Percentiles rank a stretch among this genome's conserved stretches.
Conservation (phyloP, 2,329 filamentous ascomycete genomes). For the Tolypocladium sp. region DNA sequence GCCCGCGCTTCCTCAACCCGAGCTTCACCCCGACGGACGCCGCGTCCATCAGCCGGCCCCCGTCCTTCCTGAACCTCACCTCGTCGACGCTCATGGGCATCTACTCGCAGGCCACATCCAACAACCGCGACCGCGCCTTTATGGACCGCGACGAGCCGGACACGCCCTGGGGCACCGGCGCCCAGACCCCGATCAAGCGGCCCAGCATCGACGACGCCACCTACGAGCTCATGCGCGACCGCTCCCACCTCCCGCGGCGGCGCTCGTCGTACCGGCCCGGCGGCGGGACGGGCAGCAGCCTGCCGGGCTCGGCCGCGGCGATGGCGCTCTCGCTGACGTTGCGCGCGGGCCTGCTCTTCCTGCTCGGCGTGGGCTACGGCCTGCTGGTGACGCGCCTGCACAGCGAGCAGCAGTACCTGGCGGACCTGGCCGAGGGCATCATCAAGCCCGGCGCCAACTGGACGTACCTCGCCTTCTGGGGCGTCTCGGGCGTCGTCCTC, state of each 20-base stretch:
- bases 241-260: constrained; percentile 22
- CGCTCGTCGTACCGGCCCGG: constrained; percentile 23
- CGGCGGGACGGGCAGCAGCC: constrained; percentile 13
- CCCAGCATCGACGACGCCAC: constrained; percentile 34
- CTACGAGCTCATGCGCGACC: constrained; percentile 33
- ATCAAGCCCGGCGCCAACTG: constrained; percentile 39
- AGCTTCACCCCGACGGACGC: constrained; percentile 30
- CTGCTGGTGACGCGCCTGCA: constrained; percentile 73
- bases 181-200: constrained; percentile 53
- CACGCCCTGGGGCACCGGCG: constrained; percentile 73
- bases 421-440: constrained; percentile 44
- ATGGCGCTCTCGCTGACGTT: constrained; percentile 39
- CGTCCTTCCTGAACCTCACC: constrained; percentile 78
- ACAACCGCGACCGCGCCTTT: constrained; percentile 35
- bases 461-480: constrained; percentile 75
- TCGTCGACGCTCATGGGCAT: constrained; percentile 87
- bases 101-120: constrained; percentile 60
- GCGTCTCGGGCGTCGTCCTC: constrained; percentile 64
- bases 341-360: constrained; percentile 60
- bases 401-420: constrained; percentile 51
- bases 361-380: constrained; percentile 76
- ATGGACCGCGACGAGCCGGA: constrained; percentile 41
- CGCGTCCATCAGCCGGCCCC: constrained; percentile 52
- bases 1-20: constrained; percentile 28
- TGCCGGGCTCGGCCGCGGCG: constrained; percentile 13